Percentiles rank a stretch among this genome's conserved stretches.
These are phyloP conservation scores for Begonia peltatifolia DNA, from an alignment of 306 rosid genomes.

Conservation along the genomic window DNA sequence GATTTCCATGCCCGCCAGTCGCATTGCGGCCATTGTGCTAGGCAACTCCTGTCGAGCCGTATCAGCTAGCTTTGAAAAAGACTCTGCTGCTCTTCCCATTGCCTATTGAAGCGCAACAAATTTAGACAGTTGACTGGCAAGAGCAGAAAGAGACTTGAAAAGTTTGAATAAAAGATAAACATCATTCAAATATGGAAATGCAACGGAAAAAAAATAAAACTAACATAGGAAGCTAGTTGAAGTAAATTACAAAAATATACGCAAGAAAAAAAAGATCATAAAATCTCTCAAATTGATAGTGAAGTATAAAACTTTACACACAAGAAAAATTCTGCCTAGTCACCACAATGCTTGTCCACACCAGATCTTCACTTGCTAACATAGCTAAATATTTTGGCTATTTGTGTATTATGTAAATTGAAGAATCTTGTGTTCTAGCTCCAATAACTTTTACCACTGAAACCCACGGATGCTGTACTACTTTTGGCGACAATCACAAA, in stretches of 20 bases:
- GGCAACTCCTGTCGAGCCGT: slow-evolving; percentile 93
- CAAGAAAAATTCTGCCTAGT: too few species aligned
- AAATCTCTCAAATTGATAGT: not conserved
- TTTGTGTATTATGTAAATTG: too few species aligned
- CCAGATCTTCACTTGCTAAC: not conserved
- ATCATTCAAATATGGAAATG: not conserved
- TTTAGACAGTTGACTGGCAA: slow-evolving; percentile 3
- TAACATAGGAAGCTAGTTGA: too few species aligned
- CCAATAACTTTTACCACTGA: not conserved
- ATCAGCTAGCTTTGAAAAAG: slow-evolving; percentile 88
- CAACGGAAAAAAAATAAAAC: not conserved
- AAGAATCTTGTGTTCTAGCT: too few species aligned
- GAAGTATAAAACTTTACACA: too few species aligned
- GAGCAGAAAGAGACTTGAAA: not conserved
- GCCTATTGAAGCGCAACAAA: slow-evolving; percentile 31
- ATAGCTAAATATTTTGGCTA: too few species aligned
- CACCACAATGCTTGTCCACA: not conserved
- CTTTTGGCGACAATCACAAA: not conserved
- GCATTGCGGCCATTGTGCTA: slow-evolving; percentile 89
- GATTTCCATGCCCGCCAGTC: slow-evolving; percentile 97
- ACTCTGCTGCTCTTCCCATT: slow-evolving; percentile 76
- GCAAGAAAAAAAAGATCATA: too few species aligned
- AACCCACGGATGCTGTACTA: not conserved
- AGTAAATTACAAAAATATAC: too few species aligned
- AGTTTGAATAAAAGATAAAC: not conserved